phyloP scores from a whole-genome alignment of 2,329 filamentous ascomycete species.

The Xylariomycetidae sp. region DNA sequence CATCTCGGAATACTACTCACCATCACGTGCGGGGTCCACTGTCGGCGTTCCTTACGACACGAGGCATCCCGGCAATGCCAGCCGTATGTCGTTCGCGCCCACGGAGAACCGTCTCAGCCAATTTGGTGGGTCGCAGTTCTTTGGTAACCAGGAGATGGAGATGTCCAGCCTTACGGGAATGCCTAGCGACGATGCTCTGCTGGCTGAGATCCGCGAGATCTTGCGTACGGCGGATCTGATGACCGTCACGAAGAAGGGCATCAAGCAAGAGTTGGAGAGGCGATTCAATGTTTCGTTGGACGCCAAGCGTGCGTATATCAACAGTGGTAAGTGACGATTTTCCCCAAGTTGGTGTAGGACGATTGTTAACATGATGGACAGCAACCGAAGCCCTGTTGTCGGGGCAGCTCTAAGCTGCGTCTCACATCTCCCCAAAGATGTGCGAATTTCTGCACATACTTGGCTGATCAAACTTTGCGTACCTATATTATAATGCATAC shows the following conservation, averaged over 20 bases:
- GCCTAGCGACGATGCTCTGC: conserved; percentile 80
- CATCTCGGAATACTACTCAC: conserved; percentile 63
- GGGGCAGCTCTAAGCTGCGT: conserved; percentile 55
- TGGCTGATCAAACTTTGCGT: conserved; percentile 3
- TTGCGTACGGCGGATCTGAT: conserved; percentile 88
- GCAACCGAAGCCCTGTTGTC: conserved; percentile 76
- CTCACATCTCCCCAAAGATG: conserved; percentile 1
- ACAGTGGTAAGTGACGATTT: conserved; percentile 63
- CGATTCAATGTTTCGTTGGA: conserved; percentile 85
- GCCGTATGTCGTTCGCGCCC: conserved; percentile 72
- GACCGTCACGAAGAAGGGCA: conserved; percentile 97
- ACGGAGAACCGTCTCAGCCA: conserved; percentile 63
- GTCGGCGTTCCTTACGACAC: conserved; percentile 41
- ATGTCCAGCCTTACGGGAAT: conserved; percentile 69
- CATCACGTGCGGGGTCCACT: conserved; percentile 51
- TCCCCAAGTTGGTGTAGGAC: conserved; percentile 54
- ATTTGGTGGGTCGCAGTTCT: conserved; percentile 53
- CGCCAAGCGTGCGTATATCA: conserved; percentile 86
- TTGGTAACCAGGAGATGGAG: conserved; percentile 58
- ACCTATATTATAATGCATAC: conserved; percentile 7
- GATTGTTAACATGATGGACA: conserved; percentile 27
- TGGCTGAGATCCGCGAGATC: conserved; percentile 93
- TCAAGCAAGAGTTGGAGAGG: conserved; percentile 88
- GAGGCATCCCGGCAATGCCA: conserved; percentile 41
- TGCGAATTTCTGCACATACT: conserved; percentile 1